Base-by-base conservation (phyloP, 2,329 filamentous ascomycete genomes). In the Tolypocladium endophyticum region DNA sequence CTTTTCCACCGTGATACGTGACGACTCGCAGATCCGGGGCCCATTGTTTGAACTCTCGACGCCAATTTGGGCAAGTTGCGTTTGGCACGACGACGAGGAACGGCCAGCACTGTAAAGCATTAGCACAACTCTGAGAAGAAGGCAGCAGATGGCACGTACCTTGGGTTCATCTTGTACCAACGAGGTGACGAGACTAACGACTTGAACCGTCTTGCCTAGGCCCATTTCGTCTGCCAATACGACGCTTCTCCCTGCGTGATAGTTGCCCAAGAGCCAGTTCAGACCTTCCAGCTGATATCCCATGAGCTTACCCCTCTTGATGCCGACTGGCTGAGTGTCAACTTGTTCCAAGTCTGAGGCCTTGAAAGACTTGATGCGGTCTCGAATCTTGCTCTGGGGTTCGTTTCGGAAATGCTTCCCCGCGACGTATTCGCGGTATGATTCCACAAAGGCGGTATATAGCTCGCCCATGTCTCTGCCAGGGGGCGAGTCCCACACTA, bases 181-280 rank as follows among this genome's bases (percentile, higher is more conserved):
- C 0, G 87, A 86, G 1, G 89, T 86, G 61, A 97, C 81, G 63
- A 96, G 83, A 3, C 87, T 85, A 61, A 97, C 89, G 58, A 97
- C 86, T 71, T 99, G 94, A 38, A 99, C 90, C 0, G 94, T 99
- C 77, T 99, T 99, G 38, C 94, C 94, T 2, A 99, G 83, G 47
- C 94, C 94, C 94, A 99, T 99, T 70, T 99, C 94, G 69, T 99
- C 94, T 0, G 94, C 94, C 8, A 97, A 82, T 61, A 97, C 93
- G 35, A 92, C 89, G 68, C 94, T 97, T 69, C 89, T 87, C 65
- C 87, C 81, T 57, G 83, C 80, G 67, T 92, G 89, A 79, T 90
- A 97, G 69, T 94, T 94, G 71, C 89, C 92, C 61, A 96, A 87
- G 2, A 99, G 82, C 92, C 94, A 99, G 68, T 97, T 97, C 57